Conservation (phyloP, 805 yeast species). For the Kuraishia piskuri region DNA sequence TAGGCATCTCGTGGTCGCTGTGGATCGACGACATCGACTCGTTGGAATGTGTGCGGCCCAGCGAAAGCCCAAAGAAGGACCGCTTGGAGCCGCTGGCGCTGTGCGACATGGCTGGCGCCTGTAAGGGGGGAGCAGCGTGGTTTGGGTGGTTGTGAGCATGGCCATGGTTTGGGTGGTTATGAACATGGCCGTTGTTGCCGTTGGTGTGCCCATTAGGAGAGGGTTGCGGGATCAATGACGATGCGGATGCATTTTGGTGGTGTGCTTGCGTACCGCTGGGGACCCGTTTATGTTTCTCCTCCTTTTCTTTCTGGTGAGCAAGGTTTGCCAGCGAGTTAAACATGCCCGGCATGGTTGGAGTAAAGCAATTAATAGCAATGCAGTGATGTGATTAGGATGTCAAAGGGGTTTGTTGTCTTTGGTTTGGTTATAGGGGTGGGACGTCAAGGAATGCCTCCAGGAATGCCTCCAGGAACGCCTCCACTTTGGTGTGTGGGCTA, state of each 20-base stretch:
- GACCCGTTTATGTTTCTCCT: neutral
- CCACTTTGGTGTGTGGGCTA: too few species aligned
- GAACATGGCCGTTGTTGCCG: neutral
- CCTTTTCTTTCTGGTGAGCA: neutral
- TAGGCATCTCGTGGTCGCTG: conserved; percentile 17
- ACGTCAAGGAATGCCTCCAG: too few species aligned
- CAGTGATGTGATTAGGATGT: too few species aligned
- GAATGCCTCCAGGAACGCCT: too few species aligned
- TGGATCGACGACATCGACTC: conserved; percentile 18
- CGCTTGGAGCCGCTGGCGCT: neutral
- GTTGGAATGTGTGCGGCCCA: conserved; percentile 20
- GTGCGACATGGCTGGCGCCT: neutral
- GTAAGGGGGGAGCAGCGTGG: neutral
- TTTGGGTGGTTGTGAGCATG: neutral
- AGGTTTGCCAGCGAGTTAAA: conserved; percentile 1
- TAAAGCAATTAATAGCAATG: too few species aligned
- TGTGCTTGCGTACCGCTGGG: neutral
- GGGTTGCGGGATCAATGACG: neutral
- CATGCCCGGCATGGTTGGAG: neutral
- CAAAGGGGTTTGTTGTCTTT: too few species aligned
- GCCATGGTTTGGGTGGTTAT: neutral
- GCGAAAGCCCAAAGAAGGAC: conserved; percentile 19
- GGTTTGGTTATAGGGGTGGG: too few species aligned
- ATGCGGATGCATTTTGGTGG: neutral
- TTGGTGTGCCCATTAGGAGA: neutral